Evolutionary conservation across 164 flowering plant genomes (phyloP).

Genomic region (Hamamelis virginiana): DNA sequence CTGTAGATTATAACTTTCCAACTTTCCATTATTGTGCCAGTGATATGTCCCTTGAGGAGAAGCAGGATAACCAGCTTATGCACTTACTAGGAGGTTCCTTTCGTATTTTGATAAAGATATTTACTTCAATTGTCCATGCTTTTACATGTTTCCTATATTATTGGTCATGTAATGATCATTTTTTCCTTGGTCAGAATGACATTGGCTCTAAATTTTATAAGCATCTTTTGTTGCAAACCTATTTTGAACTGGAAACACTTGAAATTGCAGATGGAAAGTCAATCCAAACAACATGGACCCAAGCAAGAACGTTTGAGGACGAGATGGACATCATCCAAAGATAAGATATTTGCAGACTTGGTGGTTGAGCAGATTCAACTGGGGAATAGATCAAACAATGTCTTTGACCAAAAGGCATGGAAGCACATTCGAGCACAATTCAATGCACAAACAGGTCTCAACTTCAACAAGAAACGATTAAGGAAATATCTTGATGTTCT

Average conservation of each 20-base stretch:
- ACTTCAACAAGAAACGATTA: conserved; percentile 14
- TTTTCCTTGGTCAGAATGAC: too few relatives aligned
- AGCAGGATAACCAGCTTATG: too few relatives aligned
- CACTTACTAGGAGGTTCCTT: too few relatives aligned
- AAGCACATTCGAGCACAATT: conserved; percentile 11
- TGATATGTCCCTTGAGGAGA: too few relatives aligned
- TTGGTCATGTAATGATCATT: too few relatives aligned
- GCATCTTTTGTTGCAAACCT: too few relatives aligned
- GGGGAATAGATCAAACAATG: conserved; percentile 13
- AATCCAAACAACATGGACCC: conserved; percentile 5
- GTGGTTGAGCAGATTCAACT: conserved; percentile 19
- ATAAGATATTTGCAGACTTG: conserved; percentile 19
- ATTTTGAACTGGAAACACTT: background rate
- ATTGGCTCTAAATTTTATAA: too few relatives aligned
- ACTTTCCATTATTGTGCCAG: too few relatives aligned
- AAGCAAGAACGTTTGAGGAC: conserved; percentile 17
- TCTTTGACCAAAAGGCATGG: conserved; percentile 20
- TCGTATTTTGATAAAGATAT: too few relatives aligned
- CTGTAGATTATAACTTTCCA: too few relatives aligned
- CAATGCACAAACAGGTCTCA: conserved; percentile 18
- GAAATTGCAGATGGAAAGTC: conserved; percentile 10
- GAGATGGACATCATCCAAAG: conserved; percentile 19
- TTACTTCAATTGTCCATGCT: too few relatives aligned
- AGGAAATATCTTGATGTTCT: conserved; percentile 19
- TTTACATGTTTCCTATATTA: too few relatives aligned